phyloP scores from a whole-genome alignment of 352 stramenopile species.

The Globisporangium rhizosaccharum region DNA sequence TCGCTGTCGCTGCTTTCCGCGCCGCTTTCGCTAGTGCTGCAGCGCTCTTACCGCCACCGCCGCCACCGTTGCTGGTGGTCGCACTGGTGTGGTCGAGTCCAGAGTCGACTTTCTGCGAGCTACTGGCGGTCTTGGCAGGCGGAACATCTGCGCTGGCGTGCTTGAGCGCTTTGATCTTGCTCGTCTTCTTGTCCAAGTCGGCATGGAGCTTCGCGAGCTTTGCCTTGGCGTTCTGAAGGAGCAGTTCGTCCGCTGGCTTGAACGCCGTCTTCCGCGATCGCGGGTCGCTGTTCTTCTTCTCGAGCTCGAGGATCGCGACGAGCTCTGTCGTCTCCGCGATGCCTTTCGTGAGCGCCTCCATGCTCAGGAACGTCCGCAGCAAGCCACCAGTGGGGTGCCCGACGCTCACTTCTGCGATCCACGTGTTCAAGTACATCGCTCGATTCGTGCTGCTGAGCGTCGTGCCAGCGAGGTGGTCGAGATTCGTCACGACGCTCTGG shows the following conservation, averaged over 20 bases:
- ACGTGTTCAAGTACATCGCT: constrained; percentile 69
- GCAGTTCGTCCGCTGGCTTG: no score
- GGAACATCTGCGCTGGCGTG: constrained; percentile 3
- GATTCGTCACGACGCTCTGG: constrained; percentile 44
- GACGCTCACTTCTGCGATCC: constrained; percentile 84
- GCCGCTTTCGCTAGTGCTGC: constrained; percentile 8
- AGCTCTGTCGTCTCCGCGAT: constrained; percentile 56
- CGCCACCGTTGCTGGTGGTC: background rate
- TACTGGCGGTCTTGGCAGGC: background rate
- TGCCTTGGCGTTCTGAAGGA: no score
- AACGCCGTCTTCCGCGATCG: background rate
- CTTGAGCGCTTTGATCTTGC: constrained; percentile 64
- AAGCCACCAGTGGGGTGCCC: constrained; percentile 69
- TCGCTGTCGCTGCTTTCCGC: constrained; percentile 23
- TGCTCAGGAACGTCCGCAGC: constrained; percentile 61
- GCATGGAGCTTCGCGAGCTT: no score
- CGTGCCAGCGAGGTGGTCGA: constrained; percentile 53
- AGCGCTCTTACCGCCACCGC: background rate
- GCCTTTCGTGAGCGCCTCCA: constrained; percentile 56
- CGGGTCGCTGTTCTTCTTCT: background rate
- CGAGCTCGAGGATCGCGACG: constrained; percentile 46
- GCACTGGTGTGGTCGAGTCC: no score
- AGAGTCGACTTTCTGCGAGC: no score
- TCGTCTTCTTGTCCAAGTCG: constrained; percentile 28
- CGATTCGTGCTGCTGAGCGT: constrained; percentile 22